phyloP scores from a whole-genome alignment of 257 asterid genomes.

The Nicotiana noctiflora region DNA sequence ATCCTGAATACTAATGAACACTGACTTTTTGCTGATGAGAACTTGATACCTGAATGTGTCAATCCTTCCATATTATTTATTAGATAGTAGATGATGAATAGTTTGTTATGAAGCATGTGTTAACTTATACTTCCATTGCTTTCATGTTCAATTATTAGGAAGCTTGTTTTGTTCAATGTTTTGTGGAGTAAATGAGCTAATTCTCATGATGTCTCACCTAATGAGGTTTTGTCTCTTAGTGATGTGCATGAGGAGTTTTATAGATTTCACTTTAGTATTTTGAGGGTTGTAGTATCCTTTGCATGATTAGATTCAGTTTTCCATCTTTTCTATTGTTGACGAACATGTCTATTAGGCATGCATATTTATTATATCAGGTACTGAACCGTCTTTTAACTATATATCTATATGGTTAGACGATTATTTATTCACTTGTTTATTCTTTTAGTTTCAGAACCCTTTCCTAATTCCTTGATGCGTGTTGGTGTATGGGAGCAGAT shows the following conservation, averaged over 20 bases:
- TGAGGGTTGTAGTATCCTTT: not conserved
- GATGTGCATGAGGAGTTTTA: not conserved
- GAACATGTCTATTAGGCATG: not conserved
- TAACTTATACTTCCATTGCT: not conserved
- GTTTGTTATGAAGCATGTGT: not conserved
- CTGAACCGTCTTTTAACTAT: not conserved
- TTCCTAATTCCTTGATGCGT: not conserved
- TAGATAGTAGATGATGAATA: not conserved
- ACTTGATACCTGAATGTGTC: not conserved
- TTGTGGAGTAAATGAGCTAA: not conserved
- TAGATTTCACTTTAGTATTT: not conserved
- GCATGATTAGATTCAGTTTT: not conserved
- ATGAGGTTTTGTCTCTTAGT: not conserved
- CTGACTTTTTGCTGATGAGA: not conserved
- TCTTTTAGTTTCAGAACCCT: not conserved
- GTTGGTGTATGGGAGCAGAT: not conserved
- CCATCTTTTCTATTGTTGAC: not conserved
- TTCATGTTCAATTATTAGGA: not conserved
- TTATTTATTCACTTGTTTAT: not conserved
- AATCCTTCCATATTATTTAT: not conserved
- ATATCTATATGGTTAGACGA: not conserved
- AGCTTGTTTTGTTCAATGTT: not conserved
- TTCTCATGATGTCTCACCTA: not conserved
- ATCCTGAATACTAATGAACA: not conserved
- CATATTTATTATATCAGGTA: not conserved